Percentiles rank a stretch among this genome's conserved stretches.
These are phyloP conservation scores for Turritis glabra DNA, from an alignment of 345 rosid genomes.

Conservation along the genomic window DNA sequence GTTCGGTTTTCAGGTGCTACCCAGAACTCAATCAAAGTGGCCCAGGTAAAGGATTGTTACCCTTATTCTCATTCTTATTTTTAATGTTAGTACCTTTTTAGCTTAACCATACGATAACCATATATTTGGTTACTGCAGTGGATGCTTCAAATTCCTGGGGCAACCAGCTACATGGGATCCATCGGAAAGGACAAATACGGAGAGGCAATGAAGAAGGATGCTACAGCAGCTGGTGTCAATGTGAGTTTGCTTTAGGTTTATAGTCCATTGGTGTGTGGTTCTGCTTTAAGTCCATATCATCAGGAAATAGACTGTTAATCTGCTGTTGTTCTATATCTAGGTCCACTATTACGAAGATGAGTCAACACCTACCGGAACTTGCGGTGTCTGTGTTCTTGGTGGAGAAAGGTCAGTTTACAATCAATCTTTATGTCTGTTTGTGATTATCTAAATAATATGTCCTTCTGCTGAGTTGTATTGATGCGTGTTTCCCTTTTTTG, in stretches of 20 bases:
- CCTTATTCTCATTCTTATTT: neutral
- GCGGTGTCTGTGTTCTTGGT: conserved; percentile 93
- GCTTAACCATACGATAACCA: neutral
- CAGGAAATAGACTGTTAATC: neutral
- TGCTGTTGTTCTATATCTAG: conserved; percentile 39
- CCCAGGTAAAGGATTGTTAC: conserved; percentile 56
- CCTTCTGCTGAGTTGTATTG: conserved; percentile 5
- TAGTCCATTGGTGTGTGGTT: neutral
- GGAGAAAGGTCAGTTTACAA: conserved; percentile 81
- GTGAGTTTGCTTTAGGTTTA: conserved; percentile 38
- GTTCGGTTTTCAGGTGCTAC: conserved; percentile 45
- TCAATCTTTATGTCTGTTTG: conserved; percentile 8
- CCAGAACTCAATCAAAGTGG: conserved; percentile 92
- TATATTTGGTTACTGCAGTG: conserved; percentile 50
- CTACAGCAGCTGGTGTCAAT: conserved; percentile 74
- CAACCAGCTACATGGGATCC: conserved; percentile 88
- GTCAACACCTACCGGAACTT: conserved; percentile 80
- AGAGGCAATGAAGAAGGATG: conserved; percentile 89
- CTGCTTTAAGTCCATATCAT: neutral
- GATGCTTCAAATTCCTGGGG: conserved; percentile 97
- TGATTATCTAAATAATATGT: neutral
- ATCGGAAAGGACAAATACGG: conserved; percentile 96
- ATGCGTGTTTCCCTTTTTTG: neutral
- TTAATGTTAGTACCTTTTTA: neutral
- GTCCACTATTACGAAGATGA: conserved; percentile 89